Percentiles rank a stretch among this genome's conserved stretches.
phyloP scores from a whole-genome alignment of 2,329 filamentous ascomycete species.

The Calonectria pseudoreteaudii region DNA sequence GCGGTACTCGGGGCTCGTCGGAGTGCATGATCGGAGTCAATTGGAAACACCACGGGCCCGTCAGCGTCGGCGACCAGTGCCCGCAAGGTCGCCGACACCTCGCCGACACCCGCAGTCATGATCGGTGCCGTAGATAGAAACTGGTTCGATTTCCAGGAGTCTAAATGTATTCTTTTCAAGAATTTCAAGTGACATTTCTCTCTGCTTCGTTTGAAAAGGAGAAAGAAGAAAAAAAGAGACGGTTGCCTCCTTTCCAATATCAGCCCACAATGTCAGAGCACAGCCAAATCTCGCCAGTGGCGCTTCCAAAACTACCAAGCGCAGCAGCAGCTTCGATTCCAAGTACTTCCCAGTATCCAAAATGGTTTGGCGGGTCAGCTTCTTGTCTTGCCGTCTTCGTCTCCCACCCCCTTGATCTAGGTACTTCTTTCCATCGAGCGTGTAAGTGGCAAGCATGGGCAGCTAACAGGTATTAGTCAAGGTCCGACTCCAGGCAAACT shows the following conservation, averaged over 20 bases:
- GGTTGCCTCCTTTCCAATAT: not conserved
- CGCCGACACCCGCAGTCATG: not conserved
- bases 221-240: not conserved
- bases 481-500: conserved; percentile 21
- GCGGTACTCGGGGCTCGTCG: not conserved
- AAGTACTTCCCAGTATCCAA: conserved; percentile 20
- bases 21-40: not conserved
- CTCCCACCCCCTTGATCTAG: conserved; percentile 28
- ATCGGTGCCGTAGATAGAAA: not conserved
- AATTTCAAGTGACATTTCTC: not conserved
- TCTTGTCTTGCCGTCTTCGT: conserved; percentile 29
- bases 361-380: conserved; percentile 29
- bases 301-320: not conserved
- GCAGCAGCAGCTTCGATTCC: not conserved
- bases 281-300: not conserved
- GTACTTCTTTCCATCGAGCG: not conserved
- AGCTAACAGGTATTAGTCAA: conserved; percentile 18
- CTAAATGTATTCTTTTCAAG: not conserved
- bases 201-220: no score
- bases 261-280: conserved; percentile 16
- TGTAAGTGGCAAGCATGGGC: not conserved
- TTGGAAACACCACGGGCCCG: not conserved
- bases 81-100: conserved; percentile 4
- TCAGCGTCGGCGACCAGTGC: conserved; percentile 1
- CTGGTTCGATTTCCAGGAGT: not conserved